Percentiles rank a stretch among this genome's conserved stretches.
phyloP scores from a whole-genome alignment of 208 protist genomes.

The Leishmania martiniquensis region DNA sequence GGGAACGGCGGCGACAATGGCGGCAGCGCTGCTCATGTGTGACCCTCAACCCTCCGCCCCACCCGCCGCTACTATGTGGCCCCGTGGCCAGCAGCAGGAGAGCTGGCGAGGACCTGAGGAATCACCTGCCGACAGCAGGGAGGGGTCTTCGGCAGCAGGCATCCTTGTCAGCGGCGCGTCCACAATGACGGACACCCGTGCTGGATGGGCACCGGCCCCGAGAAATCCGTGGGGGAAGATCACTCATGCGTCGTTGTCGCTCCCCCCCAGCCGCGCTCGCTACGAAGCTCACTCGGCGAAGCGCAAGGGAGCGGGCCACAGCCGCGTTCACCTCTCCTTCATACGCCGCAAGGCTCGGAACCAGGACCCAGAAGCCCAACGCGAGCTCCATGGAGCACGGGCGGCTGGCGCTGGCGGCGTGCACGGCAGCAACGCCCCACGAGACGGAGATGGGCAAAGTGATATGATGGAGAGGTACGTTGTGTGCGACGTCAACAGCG shows the following conservation, averaged over 20 bases:
- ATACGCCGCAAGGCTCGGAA: constrained; percentile 8
- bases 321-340: constrained; percentile 17
- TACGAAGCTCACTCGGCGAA: background rate
- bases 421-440: background rate
- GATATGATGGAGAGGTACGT: constrained; percentile 19
- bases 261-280: background rate
- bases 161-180: background rate
- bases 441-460: background rate
- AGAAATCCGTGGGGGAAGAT: background rate
- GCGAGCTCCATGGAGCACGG: background rate
- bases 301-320: constrained; percentile 10
- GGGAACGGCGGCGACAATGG: constrained; percentile 3
- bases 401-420: background rate
- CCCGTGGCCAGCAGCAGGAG: constrained; percentile 4
- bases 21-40: background rate
- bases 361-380: background rate
- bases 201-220: background rate
- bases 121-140: background rate
- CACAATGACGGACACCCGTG: background rate
- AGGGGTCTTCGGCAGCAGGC: background rate
- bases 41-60: background rate
- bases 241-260: background rate
- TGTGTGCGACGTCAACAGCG: constrained; percentile 23
- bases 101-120: background rate
- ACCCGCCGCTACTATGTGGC: constrained; percentile 2